Base-by-base conservation (phyloP, 2,329 filamentous ascomycete species). In the Curvularia spicifera region DNA sequence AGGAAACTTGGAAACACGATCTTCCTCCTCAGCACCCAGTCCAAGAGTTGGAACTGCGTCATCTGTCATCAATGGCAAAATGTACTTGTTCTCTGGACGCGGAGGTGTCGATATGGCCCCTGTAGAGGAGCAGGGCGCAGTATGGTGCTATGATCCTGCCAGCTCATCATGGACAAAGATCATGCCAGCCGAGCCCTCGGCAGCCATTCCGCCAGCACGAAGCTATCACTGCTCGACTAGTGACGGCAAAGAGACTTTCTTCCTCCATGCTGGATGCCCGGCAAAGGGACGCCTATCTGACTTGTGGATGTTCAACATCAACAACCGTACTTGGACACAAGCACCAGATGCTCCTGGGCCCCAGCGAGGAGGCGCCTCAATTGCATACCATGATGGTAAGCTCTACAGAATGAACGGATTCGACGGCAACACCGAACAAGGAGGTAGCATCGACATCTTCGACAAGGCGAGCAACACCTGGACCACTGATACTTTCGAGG, bases 51-150 rank as follows among this genome's bases (percentile, higher is more conserved):
- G 92, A 20, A 86, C 91, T 65, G 88, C 91, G 33, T 86, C 89
- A 0, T 85, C 88, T 12, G 83, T 87, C 1, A 84, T 95, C 57
- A 83, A 87, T 57, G 83, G 84, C 44, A 87, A 87, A 22, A 87
- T 96, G 68, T 94, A 94, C 77, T 64, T 96, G 42, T 96, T 93
- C 76, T 92, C 91, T 47, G 92, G 93, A 9, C 87, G 91, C 44
- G 88, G 89, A 33, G 89, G 89, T 0, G 77, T 82, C 3, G 86
- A 86, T 28, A 88, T 91, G 85, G 80, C 84, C 1, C 87, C 91
- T 0, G 81, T 96, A 10, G 86, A 93, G 51, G 92, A 96, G 70
- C 75, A 81, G 10, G 92, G 92, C 15, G 82, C 86, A 3, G 82
- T 96, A 51, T 96, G 91, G 91, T 81, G 87, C 29, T 93, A 91